Evolutionary conservation across 2,329 filamentous ascomycete genomes (phyloP), one percentile per base, ranked within the genome.

Genomic region (Epicoccum sorghinum): DNA sequence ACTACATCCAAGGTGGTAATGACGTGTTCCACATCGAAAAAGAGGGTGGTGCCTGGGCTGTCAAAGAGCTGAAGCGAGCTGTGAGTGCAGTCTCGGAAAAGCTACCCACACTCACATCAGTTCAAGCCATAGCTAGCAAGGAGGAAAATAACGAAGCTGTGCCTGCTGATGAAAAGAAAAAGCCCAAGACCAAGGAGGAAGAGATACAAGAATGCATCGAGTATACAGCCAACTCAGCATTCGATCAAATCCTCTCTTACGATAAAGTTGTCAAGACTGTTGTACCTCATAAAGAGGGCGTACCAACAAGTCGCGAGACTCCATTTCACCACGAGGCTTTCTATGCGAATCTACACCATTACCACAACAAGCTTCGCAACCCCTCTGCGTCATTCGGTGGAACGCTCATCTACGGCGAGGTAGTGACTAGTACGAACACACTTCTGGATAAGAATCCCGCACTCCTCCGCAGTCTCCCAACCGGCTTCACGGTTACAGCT

Each of bases 371-470:
- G 42, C 80, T 83, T 1, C 74, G 76, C 29, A 82, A 85, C 40
- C 82, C 86, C 0, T 78, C 83, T 6, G 74, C 72, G 3, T 77
- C 84, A 23, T 98, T 96, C 80, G 95, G 95, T 4, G 84, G 87
- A 45, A 79, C 84, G 45, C 75, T 99, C 3, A 79, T 98, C 60
- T 98, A 98, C 68, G 93, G 89, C 47, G 91, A 97, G 72, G 91
- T 96, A 6, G 82, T 97, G 13, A 97, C 93, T 3, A 96, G 91
- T 72, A 99, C 95, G 25, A 96, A 93, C 75, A 96, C 93, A 0
- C 80, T 98, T 4, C 82, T 97, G 6, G 95, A 98, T 68, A 96
- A 95, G 89, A 99, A 99, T 69, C 84, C 86, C 0, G 86, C 86
- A 27, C 79, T 97, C 23, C 84, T 97, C 32, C 83, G 87, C 4